phyloP scores from a whole-genome alignment of 495 filamentous ascomycete genomes.

The Hyaloscypha finlandica region DNA sequence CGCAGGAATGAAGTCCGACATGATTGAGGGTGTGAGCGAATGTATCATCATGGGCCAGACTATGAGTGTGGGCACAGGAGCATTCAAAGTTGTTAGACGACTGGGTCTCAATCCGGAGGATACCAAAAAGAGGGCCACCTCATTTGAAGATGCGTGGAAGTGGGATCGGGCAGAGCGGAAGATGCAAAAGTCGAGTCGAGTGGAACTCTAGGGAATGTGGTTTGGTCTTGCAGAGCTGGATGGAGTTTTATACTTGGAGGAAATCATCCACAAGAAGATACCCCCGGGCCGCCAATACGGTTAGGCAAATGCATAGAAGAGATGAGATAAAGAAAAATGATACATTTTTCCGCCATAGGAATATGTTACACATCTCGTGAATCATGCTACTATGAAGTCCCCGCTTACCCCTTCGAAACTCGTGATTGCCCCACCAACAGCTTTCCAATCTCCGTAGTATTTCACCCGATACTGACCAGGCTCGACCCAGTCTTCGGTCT shows the following conservation, averaged over 20 bases:
- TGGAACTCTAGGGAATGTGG: not conserved
- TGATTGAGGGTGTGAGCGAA: slow-evolving; percentile 90
- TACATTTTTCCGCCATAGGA: not conserved
- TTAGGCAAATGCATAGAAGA: not conserved
- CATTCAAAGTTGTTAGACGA: slow-evolving; percentile 81
- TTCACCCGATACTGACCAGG: slow-evolving; percentile 74
- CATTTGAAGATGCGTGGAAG: slow-evolving; percentile 78
- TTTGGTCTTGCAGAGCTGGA: not conserved
- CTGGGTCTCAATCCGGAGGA: slow-evolving; percentile 68
- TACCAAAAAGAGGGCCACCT: slow-evolving; percentile 61
- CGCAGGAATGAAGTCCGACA: slow-evolving; percentile 82
- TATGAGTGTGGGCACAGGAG: slow-evolving; percentile 86
- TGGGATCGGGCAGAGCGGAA: slow-evolving; percentile 28
- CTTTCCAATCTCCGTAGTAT: slow-evolving; percentile 87
- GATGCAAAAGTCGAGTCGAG: slow-evolving; percentile 14
- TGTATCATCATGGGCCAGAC: slow-evolving; percentile 98
- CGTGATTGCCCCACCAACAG: slow-evolving; percentile 62
- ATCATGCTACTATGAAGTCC: slow-evolving; percentile 53
- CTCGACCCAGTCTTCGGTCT: slow-evolving; percentile 60
- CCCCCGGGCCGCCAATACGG: not conserved
- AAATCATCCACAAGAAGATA: not conserved
- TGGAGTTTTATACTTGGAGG: not conserved
- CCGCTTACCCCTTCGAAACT: slow-evolving; percentile 76
- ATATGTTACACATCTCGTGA: not conserved
- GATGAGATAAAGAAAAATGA: not conserved